These are phyloP conservation scores for Calocera viscosa DNA, from an alignment of 768 basidiomycete genomes.

Conservation along the genomic window DNA sequence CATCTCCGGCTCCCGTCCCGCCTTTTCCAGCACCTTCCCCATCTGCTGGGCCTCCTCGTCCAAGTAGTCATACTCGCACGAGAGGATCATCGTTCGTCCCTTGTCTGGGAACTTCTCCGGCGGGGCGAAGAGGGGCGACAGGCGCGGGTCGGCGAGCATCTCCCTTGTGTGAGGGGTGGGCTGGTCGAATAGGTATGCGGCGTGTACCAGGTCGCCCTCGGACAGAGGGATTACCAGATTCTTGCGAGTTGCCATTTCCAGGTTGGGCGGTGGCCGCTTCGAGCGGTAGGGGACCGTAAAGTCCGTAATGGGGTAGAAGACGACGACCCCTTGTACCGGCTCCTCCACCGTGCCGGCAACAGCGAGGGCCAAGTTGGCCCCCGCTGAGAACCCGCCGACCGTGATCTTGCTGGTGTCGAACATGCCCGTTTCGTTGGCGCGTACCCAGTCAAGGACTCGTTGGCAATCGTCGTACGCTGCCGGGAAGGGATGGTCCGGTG, in stretches of 20 bases:
- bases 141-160: no score
- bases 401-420: background rate
- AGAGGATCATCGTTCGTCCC: slow-evolving; percentile 12
- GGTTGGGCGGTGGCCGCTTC: no score
- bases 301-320: no score
- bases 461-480: background rate
- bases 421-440: background rate
- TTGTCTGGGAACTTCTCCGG: no score
- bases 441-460: background rate
- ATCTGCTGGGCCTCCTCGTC: slow-evolving; percentile 16
- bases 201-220: no score
- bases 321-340: background rate
- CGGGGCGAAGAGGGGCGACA: no score
- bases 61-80: slow-evolving; percentile 17
- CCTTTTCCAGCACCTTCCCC: slow-evolving; percentile 10
- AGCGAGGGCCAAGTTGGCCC: background rate
- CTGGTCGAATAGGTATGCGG: no score
- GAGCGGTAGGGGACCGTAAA: no score
- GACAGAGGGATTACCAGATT: no score
- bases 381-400: background rate
- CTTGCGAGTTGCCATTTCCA: no score
- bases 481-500: background rate
- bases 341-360: background rate
- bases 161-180: no score
- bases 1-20: no score